A percentile compares a stretch with the other conserved stretches of the same genome.
Evolutionary conservation across 768 basidiomycete genomes (phyloP).

Genomic region (Auricularia sp.): DNA sequence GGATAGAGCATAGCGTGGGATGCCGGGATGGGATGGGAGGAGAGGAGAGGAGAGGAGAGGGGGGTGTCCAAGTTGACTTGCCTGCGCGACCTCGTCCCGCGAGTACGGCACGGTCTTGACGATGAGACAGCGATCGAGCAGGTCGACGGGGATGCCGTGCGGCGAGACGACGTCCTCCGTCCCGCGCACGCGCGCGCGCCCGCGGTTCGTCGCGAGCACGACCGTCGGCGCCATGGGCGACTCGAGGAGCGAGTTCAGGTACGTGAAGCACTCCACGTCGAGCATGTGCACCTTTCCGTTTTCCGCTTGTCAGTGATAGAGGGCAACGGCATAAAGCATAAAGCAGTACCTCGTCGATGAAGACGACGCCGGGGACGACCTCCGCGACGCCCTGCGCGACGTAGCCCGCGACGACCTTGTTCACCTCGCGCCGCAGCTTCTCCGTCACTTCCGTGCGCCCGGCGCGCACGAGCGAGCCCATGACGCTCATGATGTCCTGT

Average conservation of each 20-base stretch:
- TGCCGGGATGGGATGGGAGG: too few species aligned
- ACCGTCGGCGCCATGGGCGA: constrained; percentile 97
- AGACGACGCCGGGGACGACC: constrained; percentile 93
- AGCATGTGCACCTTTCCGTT: constrained; percentile 87
- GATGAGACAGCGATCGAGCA: constrained; percentile 91
- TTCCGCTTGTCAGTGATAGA: neutral
- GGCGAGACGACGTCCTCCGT: constrained; percentile 86
- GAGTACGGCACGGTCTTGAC: constrained; percentile 84
- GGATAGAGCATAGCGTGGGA: too few species aligned
- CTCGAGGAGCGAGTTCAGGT: constrained; percentile 90
- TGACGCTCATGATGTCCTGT: constrained; percentile 98
- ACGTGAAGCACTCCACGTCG: constrained; percentile 98
- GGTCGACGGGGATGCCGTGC: constrained; percentile 88
- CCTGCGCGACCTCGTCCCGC: constrained; percentile 74
- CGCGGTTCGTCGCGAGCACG: constrained; percentile 92
- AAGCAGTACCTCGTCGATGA: constrained; percentile 85
- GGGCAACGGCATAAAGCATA: neutral
- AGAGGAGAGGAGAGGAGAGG: constrained; percentile 65
- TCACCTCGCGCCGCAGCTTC: constrained; percentile 88
- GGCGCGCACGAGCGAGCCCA: constrained; percentile 82
- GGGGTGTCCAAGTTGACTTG: constrained; percentile 93
- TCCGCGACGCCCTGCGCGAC: constrained; percentile 98
- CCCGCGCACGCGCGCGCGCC: constrained; percentile 84
- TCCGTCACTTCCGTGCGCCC: constrained; percentile 95
- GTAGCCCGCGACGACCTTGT: constrained; percentile 94